phyloP scores from a whole-genome alignment of 2,329 filamentous ascomycete species.

The Truncatella angustata region DNA sequence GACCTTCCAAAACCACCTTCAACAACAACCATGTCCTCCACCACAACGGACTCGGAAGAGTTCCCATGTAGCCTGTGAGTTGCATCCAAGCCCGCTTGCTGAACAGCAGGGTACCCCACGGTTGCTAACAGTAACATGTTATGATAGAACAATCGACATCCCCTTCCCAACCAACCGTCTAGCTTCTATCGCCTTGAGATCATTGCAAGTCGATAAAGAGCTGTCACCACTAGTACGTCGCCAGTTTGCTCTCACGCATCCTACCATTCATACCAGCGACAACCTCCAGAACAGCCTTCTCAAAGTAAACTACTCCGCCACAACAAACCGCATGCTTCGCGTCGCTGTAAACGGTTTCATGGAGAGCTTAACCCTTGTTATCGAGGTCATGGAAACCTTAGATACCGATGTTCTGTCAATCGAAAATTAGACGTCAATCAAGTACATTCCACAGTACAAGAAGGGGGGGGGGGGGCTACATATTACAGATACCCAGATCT shows the following conservation, averaged over 20 bases:
- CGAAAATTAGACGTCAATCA: constrained; percentile 15
- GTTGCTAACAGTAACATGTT: constrained; percentile 20
- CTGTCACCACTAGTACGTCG: constrained; percentile 81
- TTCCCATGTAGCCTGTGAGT: constrained; percentile 66
- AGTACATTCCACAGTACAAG: too few relatives aligned
- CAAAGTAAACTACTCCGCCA: constrained; percentile 75
- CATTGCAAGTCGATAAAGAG: constrained; percentile 83
- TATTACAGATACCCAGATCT: too few relatives aligned
- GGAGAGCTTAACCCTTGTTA: constrained; percentile 79
- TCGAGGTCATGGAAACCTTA: constrained; percentile 87
- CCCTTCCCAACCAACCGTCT: constrained; percentile 81
- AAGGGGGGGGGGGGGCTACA: too few relatives aligned
- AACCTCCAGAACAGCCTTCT: constrained; percentile 48
- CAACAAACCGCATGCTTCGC: constrained; percentile 93
- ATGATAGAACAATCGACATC: constrained; percentile 65
- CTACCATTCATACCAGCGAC: constrained; percentile 19
- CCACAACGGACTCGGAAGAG: constrained; percentile 36
- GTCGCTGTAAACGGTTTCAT: constrained; percentile 97
- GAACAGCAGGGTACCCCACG: constrained; percentile 9
- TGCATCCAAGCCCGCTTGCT: too few relatives aligned
- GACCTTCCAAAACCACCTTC: too few relatives aligned
- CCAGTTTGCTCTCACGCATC: constrained; percentile 57
- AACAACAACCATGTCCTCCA: too few relatives aligned
- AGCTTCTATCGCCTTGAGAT: constrained; percentile 70
- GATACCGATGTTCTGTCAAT: constrained; percentile 74